These are phyloP conservation scores for Sarocladiaceae sp. DNA, from an alignment of 2,329 filamentous ascomycete species.

Conservation along the genomic window DNA sequence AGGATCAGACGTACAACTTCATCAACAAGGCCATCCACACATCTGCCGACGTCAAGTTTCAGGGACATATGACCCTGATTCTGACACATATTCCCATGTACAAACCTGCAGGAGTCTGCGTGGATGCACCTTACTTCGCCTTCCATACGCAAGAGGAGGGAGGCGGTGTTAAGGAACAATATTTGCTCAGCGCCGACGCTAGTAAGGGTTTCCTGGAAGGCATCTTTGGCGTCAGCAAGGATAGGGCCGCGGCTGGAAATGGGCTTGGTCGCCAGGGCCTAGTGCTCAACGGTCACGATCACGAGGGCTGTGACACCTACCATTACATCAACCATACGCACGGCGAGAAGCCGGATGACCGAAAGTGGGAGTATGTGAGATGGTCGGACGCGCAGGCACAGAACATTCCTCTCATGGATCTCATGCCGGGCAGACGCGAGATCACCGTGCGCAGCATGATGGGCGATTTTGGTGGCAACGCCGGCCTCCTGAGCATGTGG, in stretches of 20 bases:
- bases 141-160: slow-evolving; percentile 63
- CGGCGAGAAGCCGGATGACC: slow-evolving; percentile 30
- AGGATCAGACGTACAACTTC: slow-evolving; percentile 72
- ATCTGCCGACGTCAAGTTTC: slow-evolving; percentile 52
- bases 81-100: slow-evolving; percentile 89
- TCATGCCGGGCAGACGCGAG: slow-evolving; percentile 66
- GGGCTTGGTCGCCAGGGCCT: slow-evolving; percentile 68
- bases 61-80: slow-evolving; percentile 70
- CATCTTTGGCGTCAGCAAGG: slow-evolving; percentile 69
- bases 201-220: slow-evolving; percentile 75
- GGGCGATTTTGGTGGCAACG: slow-evolving; percentile 91
- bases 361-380: slow-evolving; percentile 42
- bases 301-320: slow-evolving; percentile 85
- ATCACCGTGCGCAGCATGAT: slow-evolving; percentile 97
- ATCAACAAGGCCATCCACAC: slow-evolving; percentile 62
- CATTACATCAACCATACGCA: slow-evolving; percentile 68
- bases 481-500: slow-evolving; percentile 82
- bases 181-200: slow-evolving; percentile 70
- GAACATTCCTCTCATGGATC: slow-evolving; percentile 33
- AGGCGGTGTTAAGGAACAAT: slow-evolving; percentile 82
- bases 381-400: slow-evolving; percentile 39
- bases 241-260: slow-evolving; percentile 47
- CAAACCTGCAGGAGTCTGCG: slow-evolving; percentile 75
- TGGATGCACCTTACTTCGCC: slow-evolving; percentile 75
- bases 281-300: slow-evolving; percentile 89